Conservation (phyloP, 345 rosid genomes). For the Citrus trifoliata region DNA sequence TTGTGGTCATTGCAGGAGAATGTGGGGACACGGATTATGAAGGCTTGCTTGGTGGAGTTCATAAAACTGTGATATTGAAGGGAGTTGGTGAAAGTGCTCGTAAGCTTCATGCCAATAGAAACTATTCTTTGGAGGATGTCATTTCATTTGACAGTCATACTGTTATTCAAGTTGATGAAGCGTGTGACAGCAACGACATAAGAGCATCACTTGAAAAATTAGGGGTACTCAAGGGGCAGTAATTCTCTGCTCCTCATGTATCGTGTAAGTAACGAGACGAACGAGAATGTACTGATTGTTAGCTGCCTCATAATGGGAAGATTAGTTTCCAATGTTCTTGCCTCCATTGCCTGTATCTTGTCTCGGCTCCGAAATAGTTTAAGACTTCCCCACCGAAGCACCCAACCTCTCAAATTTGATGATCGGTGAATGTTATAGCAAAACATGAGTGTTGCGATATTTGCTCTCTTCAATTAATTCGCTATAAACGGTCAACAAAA, state of each 20-base stretch:
- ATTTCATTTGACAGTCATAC: too few relatives aligned
- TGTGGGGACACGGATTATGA: conserved; percentile 78
- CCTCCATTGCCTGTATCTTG: neutral
- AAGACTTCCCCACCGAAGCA: neutral
- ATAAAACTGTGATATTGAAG: conserved; percentile 49
- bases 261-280: neutral
- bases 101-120: too few relatives aligned
- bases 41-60: conserved; percentile 69
- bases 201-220: conserved; percentile 39
- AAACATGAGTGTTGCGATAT: too few relatives aligned
- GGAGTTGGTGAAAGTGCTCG: conserved; percentile 23
- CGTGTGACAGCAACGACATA: conserved; percentile 25
- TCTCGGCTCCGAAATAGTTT: neutral
- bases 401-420: too few relatives aligned
- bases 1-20: conserved; percentile 67
- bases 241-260: neutral
- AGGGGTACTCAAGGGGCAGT: conserved; percentile 23
- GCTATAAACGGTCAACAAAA: neutral
- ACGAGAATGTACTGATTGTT: neutral
- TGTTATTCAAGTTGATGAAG: conserved; percentile 1
- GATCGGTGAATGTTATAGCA: too few relatives aligned
- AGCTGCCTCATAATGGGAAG: neutral
- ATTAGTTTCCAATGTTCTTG: neutral
- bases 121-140: too few relatives aligned
- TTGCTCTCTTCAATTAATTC: too few relatives aligned